Evolutionary conservation across 2,329 filamentous ascomycete genomes (phyloP), one percentile per base, ranked within the genome.

Genomic region (Colletotrichum sp.): DNA sequence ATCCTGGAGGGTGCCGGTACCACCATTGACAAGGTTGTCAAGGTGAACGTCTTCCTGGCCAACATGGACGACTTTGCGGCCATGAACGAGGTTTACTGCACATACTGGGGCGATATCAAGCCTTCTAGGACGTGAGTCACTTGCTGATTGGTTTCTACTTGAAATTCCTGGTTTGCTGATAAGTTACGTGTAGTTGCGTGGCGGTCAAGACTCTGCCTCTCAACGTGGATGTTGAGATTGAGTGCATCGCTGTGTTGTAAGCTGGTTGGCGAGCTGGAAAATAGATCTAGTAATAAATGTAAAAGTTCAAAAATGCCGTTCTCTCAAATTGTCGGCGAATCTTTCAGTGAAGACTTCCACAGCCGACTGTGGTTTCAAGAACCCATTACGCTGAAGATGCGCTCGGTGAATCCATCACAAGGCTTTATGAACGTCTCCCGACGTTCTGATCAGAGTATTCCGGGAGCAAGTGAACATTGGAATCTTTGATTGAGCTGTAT

Each of bases 51-150:
- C 80, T 95, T 95, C 88, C 87, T 95, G 69, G 89, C 92, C 73
- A 89, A 93, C 82, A 95, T 95, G 93, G 91, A 90, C 78, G 89
- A 95, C 84, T 95, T 95, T 82, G 90, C 88, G 44, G 91, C 93
- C 83, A 95, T 95, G 92, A 96, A 95, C 85, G 89, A 90, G 80
- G 90, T 93, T 65, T 95, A 95, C 81, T 90, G 90, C 82, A 91
- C 93, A 84, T 94, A 92, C 87, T 95, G 95, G 86, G 87, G 85
- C 24, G 85, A 88, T 10, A 82, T 87, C 36, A 89, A 88, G 81
- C 87, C 87, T 13, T 86, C 83, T 78, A 83, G 86, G 73, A 87
- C 86, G 86, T 87, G 79, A 80, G 85, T 79, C 21, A 2, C 7
- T 24, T 3, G 16, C 34, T 59, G 2, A 5, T 8, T 24, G 1